Conservation (phyloP, 2,329 filamentous ascomycete genomes). For the Claviceps monticola region DNA sequence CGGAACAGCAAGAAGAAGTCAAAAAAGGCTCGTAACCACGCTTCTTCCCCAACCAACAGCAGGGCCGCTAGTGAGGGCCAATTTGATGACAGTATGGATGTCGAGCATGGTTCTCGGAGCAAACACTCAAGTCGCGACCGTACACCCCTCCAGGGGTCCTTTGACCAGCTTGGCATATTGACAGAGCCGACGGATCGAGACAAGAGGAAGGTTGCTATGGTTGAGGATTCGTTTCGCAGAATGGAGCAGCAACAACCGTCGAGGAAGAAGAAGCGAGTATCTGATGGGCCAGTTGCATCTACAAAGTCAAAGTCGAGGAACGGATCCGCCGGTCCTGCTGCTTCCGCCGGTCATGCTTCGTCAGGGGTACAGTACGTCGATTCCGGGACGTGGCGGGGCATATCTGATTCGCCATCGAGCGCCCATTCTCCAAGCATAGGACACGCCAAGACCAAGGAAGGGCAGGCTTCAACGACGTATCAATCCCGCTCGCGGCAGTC, state of each 20-base stretch:
- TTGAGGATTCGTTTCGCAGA: conserved; percentile 48
- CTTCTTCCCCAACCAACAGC: conserved; percentile 49
- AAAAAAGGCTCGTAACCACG: conserved; percentile 39
- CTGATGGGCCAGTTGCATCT: conserved; percentile 32
- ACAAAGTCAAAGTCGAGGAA: conserved; percentile 27
- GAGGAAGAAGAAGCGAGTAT: conserved; percentile 48
- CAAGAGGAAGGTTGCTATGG: conserved; percentile 52
- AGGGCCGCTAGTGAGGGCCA: conserved; percentile 50
- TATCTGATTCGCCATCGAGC: conserved; percentile 37
- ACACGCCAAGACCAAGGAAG: conserved; percentile 14
- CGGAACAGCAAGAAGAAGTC: conserved; percentile 35
- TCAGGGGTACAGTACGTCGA: conserved; percentile 30
- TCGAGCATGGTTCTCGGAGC: conserved; percentile 37
- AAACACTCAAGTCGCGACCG: conserved; percentile 54
- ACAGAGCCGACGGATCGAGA: conserved; percentile 53
- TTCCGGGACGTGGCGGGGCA: conserved; percentile 37
- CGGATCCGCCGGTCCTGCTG: conserved; percentile 21
- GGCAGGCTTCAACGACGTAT: conserved; percentile 14
- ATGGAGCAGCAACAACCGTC: conserved; percentile 45
- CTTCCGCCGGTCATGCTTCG: conserved; percentile 9
- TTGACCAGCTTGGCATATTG: conserved; percentile 44
- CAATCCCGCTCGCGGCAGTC: conserved; percentile 20
- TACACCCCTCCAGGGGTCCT: conserved; percentile 47
- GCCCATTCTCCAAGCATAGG: conserved; percentile 24
- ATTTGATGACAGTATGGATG: conserved; percentile 40